Evolutionary conservation across 345 rosid genomes (phyloP), one percentile per base, ranked within the genome.

Genomic region (Salix koriyanagi): DNA sequence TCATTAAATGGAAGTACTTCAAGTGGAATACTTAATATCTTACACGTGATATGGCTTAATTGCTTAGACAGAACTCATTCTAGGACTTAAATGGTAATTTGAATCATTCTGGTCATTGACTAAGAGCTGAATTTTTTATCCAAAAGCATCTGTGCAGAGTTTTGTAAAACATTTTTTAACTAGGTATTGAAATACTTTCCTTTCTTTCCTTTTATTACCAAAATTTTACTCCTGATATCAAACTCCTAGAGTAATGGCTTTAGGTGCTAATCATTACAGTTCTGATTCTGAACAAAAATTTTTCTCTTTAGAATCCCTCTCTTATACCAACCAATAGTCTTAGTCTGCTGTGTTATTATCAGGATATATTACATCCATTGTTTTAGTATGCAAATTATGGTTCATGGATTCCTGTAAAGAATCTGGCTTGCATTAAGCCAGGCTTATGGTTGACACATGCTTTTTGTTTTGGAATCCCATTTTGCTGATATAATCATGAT

Each of bases 401-500:
- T 46, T 46, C 50, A 46, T 62, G 70, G 67, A 48, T 37, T 71
- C 56, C 16, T 70, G 23, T 32, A 60, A 75, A 37, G 50, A 52
- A 18, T 75, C 48, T 65, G 69, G 52, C 15, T 46, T 42, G 7
- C 28, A 62, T 44, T 28, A 76, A 30, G 44, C 61, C 46, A 37
- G 50, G 23, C 32, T 34, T 32, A 52, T 54, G 39, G 48, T 26
- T 46, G 46, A 32, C 6, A 3, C 28, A 18, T 21, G 28, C 67
- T 36, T 56, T 71, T 26, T 72, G n/a, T 21, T 23, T 58, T 28
- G 64, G 50, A 74, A 15, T 64, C 41, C 32, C 65, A 15, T 21
- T 70, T 65, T 68, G 42, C 65, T 77, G 71, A 72, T 79, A 79
- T 61, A 25, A 61, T 41, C 15, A 13, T 72, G 79, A 48, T 54